Evolutionary conservation across 148 eudicot species (phyloP).

Genomic region (Simmondsia chinensis): DNA sequence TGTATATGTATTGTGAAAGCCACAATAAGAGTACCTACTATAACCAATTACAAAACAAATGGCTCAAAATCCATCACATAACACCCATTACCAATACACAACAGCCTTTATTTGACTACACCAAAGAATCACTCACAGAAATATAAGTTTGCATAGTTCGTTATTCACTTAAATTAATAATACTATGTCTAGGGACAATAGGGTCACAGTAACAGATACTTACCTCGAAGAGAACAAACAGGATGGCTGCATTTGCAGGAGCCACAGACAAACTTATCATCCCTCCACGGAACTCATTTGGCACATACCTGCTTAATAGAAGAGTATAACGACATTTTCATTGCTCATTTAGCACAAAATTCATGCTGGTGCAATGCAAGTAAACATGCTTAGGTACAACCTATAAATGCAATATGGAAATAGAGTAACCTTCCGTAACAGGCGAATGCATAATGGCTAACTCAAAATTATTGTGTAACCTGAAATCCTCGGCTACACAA

Average conservation of each 20-base stretch:
- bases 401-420: too few relatives aligned
- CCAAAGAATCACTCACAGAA: background rate
- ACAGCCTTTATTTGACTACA: background rate
- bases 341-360: background rate
- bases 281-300: constrained; percentile 89
- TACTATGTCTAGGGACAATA: background rate
- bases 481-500: too few relatives aligned
- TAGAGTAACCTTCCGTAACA: too few relatives aligned
- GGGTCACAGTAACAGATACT: constrained; percentile 5
- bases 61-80: too few relatives aligned
- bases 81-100: too few relatives aligned
- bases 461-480: too few relatives aligned
- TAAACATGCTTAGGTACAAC: too few relatives aligned
- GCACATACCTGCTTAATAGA: constrained; percentile 57
- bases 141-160: background rate
- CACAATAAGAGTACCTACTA: too few relatives aligned
- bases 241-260: constrained; percentile 65
- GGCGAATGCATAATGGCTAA: too few relatives aligned
- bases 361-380: too few relatives aligned
- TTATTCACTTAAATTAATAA: background rate
- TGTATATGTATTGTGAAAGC: too few relatives aligned
- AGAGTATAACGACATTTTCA: background rate
- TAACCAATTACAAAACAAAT: too few relatives aligned
- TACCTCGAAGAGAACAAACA: constrained; percentile 56
- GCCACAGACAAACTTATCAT: constrained; percentile 69